Percentiles rank a stretch among this genome's conserved stretches.
Conservation (phyloP, 176 grass and related monocot genomes). For the Cymbopogon citratus region DNA sequence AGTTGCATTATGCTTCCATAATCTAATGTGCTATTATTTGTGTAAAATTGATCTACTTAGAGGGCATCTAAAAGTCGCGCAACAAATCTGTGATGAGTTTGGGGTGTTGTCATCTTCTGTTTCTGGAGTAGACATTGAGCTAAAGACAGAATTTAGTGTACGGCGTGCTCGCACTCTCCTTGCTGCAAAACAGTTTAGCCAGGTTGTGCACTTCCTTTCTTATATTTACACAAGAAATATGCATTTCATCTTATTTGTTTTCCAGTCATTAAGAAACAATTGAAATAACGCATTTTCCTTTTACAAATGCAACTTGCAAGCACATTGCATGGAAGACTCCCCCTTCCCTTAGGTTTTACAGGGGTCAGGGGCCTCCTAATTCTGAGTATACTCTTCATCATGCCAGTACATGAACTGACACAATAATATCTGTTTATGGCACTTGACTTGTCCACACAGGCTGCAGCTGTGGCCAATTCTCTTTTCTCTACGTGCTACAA, state of each 20-base stretch:
- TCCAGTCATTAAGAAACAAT: neutral
- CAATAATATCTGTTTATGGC: neutral
- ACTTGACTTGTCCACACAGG: slow-evolving; percentile 40
- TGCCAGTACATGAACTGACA: neutral
- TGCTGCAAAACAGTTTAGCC: slow-evolving; percentile 78
- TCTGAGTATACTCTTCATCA: neutral
- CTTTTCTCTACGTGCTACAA: slow-evolving; percentile 94
- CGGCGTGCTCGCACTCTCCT: slow-evolving; percentile 77
- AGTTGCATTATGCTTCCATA: slow-evolving; percentile 3
- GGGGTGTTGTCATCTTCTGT: slow-evolving; percentile 75
- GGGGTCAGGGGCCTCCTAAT: neutral
- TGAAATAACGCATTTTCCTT: neutral
- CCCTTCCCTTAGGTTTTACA: neutral
- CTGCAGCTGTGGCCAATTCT: slow-evolving; percentile 70
- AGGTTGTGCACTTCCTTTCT: slow-evolving; percentile 51
- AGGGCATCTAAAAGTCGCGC: slow-evolving; percentile 72
- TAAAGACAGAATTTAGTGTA: slow-evolving; percentile 84
- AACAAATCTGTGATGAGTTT: slow-evolving; percentile 85
- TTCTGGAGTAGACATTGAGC: slow-evolving; percentile 82
- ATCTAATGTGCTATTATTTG: slow-evolving; percentile 11
- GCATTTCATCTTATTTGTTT: neutral
- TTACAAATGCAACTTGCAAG: neutral
- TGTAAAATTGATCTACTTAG: slow-evolving; percentile 41
- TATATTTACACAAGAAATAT: neutral
- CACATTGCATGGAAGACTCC: neutral